Conservation (phyloP, 2,329 filamentous ascomycete genomes). For the Akanthomyces muscarius region DNA sequence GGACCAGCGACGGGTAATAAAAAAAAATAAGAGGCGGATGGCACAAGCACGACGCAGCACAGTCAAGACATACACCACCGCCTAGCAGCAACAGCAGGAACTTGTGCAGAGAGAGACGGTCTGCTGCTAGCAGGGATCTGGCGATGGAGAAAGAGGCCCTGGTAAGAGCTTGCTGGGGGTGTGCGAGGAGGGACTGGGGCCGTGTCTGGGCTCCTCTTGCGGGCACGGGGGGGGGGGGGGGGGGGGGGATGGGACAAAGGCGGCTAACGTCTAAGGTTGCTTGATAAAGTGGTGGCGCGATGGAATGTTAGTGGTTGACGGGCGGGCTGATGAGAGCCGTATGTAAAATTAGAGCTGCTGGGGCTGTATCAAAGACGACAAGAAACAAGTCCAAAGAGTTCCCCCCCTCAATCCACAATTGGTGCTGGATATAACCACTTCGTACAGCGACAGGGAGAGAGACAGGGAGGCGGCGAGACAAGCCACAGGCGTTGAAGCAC, state of each 20-base stretch:
- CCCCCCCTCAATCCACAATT: background rate
- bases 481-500: constrained; percentile 12
- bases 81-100: constrained; percentile 1
- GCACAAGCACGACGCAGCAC: constrained; percentile 14
- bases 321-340: constrained; percentile 26
- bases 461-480: constrained; percentile 8
- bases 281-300: constrained; percentile 33
- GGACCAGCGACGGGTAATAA: background rate
- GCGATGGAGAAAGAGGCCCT: constrained; percentile 11
- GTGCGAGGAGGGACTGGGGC: constrained; percentile 2
- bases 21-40: background rate
- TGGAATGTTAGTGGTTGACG: constrained; percentile 41
- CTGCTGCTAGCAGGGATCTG: constrained; percentile 12
- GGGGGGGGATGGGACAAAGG: constrained; percentile 26
- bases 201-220: too few relatives aligned
- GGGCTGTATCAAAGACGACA: background rate
- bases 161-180: constrained; percentile 9
- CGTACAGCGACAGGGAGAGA: background rate
- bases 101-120: constrained; percentile 6
- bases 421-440: background rate
- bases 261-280: constrained; percentile 37
- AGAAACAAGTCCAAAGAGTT: background rate
- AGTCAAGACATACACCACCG: constrained; percentile 1
- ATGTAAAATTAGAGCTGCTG: constrained; percentile 39
- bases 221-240: too few relatives aligned